Base-by-base conservation (phyloP, 2,329 filamentous ascomycete species). In the Stachybotrys elegans region DNA sequence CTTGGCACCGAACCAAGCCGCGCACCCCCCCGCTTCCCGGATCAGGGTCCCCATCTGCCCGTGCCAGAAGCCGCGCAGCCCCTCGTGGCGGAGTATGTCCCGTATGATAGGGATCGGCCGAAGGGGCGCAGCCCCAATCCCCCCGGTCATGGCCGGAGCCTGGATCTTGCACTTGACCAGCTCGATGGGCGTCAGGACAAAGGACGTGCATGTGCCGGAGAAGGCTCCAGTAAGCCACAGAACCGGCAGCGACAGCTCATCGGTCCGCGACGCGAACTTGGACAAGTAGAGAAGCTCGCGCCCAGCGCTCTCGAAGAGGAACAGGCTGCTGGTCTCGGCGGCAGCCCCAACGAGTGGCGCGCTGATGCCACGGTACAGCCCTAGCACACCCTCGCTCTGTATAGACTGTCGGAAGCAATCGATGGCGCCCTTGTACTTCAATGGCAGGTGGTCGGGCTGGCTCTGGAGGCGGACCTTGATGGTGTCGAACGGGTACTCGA, bases 141-240 rank as follows among this genome's bases (percentile, higher is more conserved):
- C 72, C 20, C 69, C 67, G 3, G 64, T 60, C 2, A 69, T 61
- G 14, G 57, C 59, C 9, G 77, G 88, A 1, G 92, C 91, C 65
- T 98, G 93, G 70, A 98, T 95, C 68, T 93, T 94, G 78, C 93
- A 98, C 69, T 98, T 98, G 61, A 98, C 87, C 42, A 98, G 79
- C 69, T 98, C 93, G 53, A 98, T 89, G 0, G 93, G 93, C 1
- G 93, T 98, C 49, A 98, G 79, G 23, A 95, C 81, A 39, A 96
- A 76, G 0, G 89, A 95, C 0, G 93, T 95, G 57, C 95, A 86
- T 31, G 87, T 86, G 25, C 93, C 93, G 2, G 91, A 86, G 46
- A 88, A 84, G 40, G 88, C 92, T 38, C 93, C 93, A 16, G 89
- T 94, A 42, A 82, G 69, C 62, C 88, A 79, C 14, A 97, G 75